Evolutionary conservation across 352 stramenopile species (phyloP), one percentile per base, ranked within the genome.

Genomic region (Globisporangium takayamanum): DNA sequence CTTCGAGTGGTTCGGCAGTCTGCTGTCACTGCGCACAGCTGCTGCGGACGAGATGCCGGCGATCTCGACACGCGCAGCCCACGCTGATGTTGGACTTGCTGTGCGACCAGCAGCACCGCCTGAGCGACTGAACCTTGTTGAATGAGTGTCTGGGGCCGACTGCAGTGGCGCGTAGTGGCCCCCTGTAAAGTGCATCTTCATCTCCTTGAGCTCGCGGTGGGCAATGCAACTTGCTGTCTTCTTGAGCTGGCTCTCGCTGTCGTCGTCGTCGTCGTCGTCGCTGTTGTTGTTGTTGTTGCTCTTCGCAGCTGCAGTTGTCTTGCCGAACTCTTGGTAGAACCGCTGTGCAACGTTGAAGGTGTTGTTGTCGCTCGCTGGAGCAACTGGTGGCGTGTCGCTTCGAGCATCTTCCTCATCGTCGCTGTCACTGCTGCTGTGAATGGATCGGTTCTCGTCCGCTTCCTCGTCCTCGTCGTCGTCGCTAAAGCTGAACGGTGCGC

Each of bases 61-160:
- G 61, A 89, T 87, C 69, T 87, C 76, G 53, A 89, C 62, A 4
- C 77, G 79, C 41, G 67, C 76, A 1, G 65, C 75, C 71, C 72
- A 87, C 10, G 74, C 66, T 22, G 76, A 68, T 2, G 52, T 25
- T 20, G 47, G 18, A 25, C 37, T 50, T n/a, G 55, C 37, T 10
- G 55, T 20, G 20, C 22, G n/a, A 22, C 16, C 47, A 3, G 30
- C 46, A 20, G 15, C 15, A 6, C 41, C 41, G 41, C 14, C 15
- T 20, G 41, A 47, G 41, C 41, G 15, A 8, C 41, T 47, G 14
- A 12, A 49, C 18, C n/a, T n/a, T 25, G 44, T 25, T 12, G 18
- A 18, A n/a, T 20, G 11, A 7, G 18, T 6, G 44, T 49, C 44
- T 39, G 44, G 3, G 8, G 30, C n/a, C 4, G 44, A 26, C 56